Evolutionary conservation across 2,329 filamentous ascomycete species (phyloP).

Genomic region (Alternaria gaisen): DNA sequence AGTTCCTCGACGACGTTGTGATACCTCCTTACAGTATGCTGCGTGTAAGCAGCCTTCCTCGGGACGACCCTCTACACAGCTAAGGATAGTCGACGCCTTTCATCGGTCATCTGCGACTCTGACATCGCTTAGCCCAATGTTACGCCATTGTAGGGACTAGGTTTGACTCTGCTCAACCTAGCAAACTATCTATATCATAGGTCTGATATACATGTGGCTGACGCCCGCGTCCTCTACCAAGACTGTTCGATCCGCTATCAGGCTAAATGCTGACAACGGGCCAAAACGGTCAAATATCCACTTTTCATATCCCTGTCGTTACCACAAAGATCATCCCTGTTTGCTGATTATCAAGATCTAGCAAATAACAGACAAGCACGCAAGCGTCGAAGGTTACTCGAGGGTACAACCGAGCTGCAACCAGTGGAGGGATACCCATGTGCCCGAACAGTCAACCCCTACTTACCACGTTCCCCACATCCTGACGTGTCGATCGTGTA

Average conservation of each 20-base stretch:
- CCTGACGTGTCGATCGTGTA: conserved; percentile 39
- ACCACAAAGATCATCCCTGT: conserved; percentile 25
- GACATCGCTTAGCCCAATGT: conserved; percentile 23
- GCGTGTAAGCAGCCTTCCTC: conserved; percentile 39
- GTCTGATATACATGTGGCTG: conserved; percentile 36
- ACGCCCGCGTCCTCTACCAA: conserved; percentile 30
- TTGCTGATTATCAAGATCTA: conserved; percentile 22
- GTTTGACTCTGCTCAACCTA: conserved; percentile 24
- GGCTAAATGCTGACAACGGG: conserved; percentile 32
- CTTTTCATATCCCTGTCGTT: conserved; percentile 28
- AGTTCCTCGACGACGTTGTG: background rate
- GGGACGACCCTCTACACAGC: conserved; percentile 38
- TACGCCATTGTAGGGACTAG: conserved; percentile 22
- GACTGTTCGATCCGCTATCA: conserved; percentile 30
- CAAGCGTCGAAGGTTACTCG: conserved; percentile 31
- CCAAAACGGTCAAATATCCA: conserved; percentile 34
- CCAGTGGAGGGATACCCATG: conserved; percentile 30
- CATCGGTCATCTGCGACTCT: conserved; percentile 15
- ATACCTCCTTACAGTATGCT: conserved; percentile 13
- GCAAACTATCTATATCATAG: conserved; percentile 28
- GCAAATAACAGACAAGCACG: conserved; percentile 32
- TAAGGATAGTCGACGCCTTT: conserved; percentile 18
- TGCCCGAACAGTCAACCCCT: conserved; percentile 23
- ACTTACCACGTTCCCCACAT: conserved; percentile 43
- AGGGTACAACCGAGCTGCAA: conserved; percentile 34